Evolutionary conservation across 2,329 filamentous ascomycete species (phyloP), one percentile per base, ranked within the genome.

Genomic region (Fusarium sp.): DNA sequence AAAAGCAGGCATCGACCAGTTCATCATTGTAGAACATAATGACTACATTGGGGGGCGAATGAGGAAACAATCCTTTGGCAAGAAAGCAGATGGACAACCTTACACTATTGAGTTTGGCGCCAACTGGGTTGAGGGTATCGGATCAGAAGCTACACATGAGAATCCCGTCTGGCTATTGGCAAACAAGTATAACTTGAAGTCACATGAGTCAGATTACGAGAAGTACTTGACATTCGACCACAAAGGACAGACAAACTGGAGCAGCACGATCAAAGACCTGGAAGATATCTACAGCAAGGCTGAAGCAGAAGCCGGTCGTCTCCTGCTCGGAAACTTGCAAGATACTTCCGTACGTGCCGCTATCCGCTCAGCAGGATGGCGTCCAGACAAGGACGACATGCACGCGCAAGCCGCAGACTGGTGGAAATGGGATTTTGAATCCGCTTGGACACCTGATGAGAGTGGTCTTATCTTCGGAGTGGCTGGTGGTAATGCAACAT

Each of bases 141-240:
- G 63, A n/a, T 70, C 72, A 38, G 17, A 57, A 6, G 66, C 79
- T 1, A 79, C 79, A 9, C 73, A 75, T 39, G 87, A 90, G 54
- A 91, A 93, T 56, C 91, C 91, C 0, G 87, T 93, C 51, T 92
- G 90, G 89, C 87, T 85, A 0, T 79, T 91, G 78, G 87, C 87
- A 1, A 86, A 91, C 79, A 90, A 92, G 76, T 86, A 90, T 73
- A 82, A 86, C 1, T 72, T 93, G 14, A 81, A 82, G 4, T 92
- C 88, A 56, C 86, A 84, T 0, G 88, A 85, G 65, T 92, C 90
- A 0, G 85, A 93, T 76, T 90, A 89, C 77, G 83, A 81, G 36
- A 87, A 85, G 0, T 88, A 93, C 55, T 77, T 85, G 20, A 92
- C 90, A 0, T 93, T 90, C 76, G 88, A 92, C 52, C 85, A 90